Conservation (phyloP, 192 early-diverging fungal genomes). For the Piromyces sp. region DNA sequence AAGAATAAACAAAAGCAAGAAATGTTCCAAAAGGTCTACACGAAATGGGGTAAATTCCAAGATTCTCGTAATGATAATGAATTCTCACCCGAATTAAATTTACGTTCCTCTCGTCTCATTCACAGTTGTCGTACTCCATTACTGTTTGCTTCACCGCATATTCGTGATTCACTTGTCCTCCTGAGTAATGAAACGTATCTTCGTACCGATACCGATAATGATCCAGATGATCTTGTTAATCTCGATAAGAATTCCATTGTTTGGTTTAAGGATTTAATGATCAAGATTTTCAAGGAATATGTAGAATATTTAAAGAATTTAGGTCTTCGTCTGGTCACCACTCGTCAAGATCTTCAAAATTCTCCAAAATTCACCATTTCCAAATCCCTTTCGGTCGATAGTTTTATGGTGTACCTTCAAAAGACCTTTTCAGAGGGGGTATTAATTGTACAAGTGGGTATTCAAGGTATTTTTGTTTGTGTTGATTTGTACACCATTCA, state of each 20-base stretch:
- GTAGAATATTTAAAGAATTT: background rate
- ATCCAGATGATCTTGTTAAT: background rate
- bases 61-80: background rate
- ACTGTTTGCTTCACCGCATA: background rate
- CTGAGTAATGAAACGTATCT: background rate
- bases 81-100: background rate
- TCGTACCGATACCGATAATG: background rate
- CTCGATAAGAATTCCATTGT: background rate
- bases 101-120: background rate
- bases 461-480: background rate
- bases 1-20: background rate
- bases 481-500: background rate
- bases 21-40: background rate
- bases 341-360: background rate
- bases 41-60: background rate
- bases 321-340: background rate
- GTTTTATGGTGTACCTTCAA: background rate
- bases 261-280: background rate
- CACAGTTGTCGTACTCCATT: background rate
- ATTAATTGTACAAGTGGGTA: background rate
- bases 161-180: background rate
- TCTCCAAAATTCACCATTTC: background rate
- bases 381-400: background rate
- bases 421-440: background rate
- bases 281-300: background rate